These are phyloP conservation scores for Prototheca wickerhamii DNA, from an alignment of 163 green algal genomes.

Conservation along the genomic window DNA sequence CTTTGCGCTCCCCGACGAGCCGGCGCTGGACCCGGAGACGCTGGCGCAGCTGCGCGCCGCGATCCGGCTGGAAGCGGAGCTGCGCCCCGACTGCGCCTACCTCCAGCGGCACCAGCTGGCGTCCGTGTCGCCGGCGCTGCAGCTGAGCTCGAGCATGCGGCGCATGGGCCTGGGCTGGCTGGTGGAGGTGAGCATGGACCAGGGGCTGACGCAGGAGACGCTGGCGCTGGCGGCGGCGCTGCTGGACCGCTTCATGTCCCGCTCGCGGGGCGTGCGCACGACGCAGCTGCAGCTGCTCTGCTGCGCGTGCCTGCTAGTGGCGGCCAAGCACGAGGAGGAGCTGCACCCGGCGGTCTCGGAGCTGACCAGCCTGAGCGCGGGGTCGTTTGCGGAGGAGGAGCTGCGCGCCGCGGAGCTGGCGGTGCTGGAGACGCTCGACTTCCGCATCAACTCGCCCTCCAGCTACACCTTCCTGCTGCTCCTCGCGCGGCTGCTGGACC, in stretches of 20 bases:
- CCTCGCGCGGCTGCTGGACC: constrained; percentile 12
- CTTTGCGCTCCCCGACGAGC: not conserved
- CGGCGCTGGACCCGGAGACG: not conserved
- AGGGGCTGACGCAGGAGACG: constrained; percentile 44
- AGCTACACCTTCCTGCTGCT: constrained; percentile 47
- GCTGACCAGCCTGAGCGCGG: constrained; percentile 52
- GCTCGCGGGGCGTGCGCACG: too few relatives aligned
- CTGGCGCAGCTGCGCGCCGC: constrained; percentile 1
- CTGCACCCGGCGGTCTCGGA: constrained; percentile 47
- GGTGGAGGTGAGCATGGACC: constrained; percentile 42
- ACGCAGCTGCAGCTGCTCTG: constrained; percentile 60
- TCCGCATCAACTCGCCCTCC: constrained; percentile 36
- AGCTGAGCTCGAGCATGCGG: not conserved
- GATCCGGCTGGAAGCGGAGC: constrained; percentile 2
- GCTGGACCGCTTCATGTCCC: constrained; percentile 56
- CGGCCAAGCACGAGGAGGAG: constrained; percentile 72
- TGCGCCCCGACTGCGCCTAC: constrained; percentile 9
- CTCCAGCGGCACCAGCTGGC: constrained; percentile 37
- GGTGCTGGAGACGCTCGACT: constrained; percentile 44
- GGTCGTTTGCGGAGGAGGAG: constrained; percentile 47
- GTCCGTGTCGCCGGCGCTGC: not conserved
- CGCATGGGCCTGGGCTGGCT: constrained; percentile 8
- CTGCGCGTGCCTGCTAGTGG: constrained; percentile 58
- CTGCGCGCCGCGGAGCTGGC: constrained; percentile 50
- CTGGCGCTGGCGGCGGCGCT: constrained; percentile 31